A percentile compares a stretch with the other conserved stretches of the same genome.
phyloP scores from a whole-genome alignment of 805 yeast species.

The Ogataea corticis region DNA sequence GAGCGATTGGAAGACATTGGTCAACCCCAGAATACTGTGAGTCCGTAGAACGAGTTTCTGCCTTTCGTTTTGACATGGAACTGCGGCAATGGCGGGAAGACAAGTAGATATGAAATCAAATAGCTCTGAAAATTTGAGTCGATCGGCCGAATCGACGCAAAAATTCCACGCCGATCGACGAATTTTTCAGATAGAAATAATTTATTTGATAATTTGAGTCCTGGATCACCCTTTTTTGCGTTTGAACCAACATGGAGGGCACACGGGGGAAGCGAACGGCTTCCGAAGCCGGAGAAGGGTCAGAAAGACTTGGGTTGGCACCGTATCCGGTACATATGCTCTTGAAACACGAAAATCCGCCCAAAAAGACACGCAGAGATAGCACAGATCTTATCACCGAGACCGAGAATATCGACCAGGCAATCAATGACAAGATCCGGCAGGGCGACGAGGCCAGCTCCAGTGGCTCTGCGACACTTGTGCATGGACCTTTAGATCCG shows the following conservation, averaged over 20 bases:
- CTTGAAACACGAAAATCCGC: background rate
- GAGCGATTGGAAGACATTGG: too few relatives aligned
- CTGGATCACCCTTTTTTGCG: background rate
- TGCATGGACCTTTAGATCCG: slow-evolving; percentile 37
- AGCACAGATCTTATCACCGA: slow-evolving; percentile 6
- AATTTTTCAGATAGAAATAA: too few relatives aligned
- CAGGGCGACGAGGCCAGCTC: slow-evolving; percentile 6
- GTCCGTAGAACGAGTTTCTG: background rate
- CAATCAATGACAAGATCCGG: slow-evolving; percentile 13
- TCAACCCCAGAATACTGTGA: too few relatives aligned
- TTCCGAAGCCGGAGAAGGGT: background rate
- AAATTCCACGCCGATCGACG: slow-evolving; percentile 4
- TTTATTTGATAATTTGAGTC: background rate
- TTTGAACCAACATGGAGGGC: background rate
- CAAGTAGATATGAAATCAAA: too few relatives aligned
- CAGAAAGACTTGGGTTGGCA: background rate
- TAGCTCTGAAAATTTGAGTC: too few relatives aligned
- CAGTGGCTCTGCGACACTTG: slow-evolving; percentile 10
- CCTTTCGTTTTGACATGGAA: background rate
- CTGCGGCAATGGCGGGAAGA: too few relatives aligned
- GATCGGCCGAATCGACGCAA: too few relatives aligned
- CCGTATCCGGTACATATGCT: slow-evolving; percentile 11
- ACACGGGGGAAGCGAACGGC: background rate
- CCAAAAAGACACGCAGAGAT: slow-evolving; percentile 5
- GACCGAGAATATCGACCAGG: slow-evolving; percentile 7